A percentile compares a stretch with the other conserved stretches of the same genome.
Evolutionary conservation across 805 yeast genomes (phyloP).

Genomic region (Candida easanensis): DNA sequence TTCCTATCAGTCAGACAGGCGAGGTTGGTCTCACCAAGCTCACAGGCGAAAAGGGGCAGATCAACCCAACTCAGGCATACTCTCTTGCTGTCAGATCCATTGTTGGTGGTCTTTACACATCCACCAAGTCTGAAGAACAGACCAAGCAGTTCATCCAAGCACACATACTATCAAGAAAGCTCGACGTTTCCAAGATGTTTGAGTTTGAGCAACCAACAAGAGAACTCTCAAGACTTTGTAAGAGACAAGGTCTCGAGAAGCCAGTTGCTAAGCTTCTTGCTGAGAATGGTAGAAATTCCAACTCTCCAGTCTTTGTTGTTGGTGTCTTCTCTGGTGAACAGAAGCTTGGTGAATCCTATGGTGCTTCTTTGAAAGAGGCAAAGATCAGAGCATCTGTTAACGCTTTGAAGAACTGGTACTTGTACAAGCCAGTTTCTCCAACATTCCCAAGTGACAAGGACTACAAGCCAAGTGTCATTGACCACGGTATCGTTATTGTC

Average conservation of each 20-base stretch:
- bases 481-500: slow-evolving; percentile 44
- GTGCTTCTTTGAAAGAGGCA: slow-evolving; percentile 86
- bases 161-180: slow-evolving; percentile 79
- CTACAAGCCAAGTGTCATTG: slow-evolving; percentile 38
- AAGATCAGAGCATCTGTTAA: slow-evolving; percentile 88
- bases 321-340: slow-evolving; percentile 85
- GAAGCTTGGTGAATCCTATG: slow-evolving; percentile 92
- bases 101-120: slow-evolving; percentile 78
- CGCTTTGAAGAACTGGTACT: slow-evolving; percentile 87
- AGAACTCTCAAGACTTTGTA: slow-evolving; percentile 74
- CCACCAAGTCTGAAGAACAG: slow-evolving; percentile 50
- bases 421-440: slow-evolving; percentile 75
- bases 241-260: slow-evolving; percentile 65
- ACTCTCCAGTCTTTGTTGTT: slow-evolving; percentile 82
- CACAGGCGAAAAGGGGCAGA: slow-evolving; percentile 30
- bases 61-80: slow-evolving; percentile 32
- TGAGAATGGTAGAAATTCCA: slow-evolving; percentile 88
- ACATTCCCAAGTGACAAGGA: slow-evolving; percentile 58
- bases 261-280: slow-evolving; percentile 84
- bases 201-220: slow-evolving; percentile 83
- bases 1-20: slow-evolving; percentile 28
- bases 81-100: slow-evolving; percentile 79
- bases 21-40: slow-evolving; percentile 53
- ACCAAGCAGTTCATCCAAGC: slow-evolving; percentile 68
- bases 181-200: slow-evolving; percentile 72